Percentiles rank a stretch among this genome's conserved stretches.
Conservation (phyloP, 768 basidiomycete genomes). For the Boletus eberwhitei region DNA sequence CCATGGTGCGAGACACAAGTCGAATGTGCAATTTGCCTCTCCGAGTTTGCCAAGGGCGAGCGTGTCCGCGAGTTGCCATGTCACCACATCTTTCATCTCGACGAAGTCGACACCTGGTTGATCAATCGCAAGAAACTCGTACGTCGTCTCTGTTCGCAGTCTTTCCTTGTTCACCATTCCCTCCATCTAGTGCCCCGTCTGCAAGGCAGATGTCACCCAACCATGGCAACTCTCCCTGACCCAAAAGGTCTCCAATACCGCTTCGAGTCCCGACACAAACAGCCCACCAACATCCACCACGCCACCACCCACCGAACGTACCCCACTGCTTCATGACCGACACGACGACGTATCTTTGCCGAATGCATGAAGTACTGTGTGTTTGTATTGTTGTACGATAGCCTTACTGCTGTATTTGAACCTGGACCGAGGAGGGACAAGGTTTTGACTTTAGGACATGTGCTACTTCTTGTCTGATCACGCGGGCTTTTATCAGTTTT, state of each 20-base stretch:
- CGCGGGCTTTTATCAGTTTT: conserved; percentile 18
- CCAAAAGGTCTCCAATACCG: conserved; percentile 8
- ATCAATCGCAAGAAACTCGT: conserved; percentile 91
- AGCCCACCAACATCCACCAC: conserved; percentile 11
- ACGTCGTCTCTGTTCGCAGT: conserved; percentile 29
- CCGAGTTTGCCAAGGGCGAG: conserved; percentile 82
- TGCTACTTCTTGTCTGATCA: conserved; percentile 5
- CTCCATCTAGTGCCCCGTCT: conserved; percentile 73
- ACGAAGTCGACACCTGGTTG: conserved; percentile 91
- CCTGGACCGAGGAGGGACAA: neutral
- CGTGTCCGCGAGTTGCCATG: conserved; percentile 90
- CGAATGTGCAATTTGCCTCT: conserved; percentile 94
- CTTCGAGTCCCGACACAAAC: conserved; percentile 2
- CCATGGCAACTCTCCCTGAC: conserved; percentile 35
- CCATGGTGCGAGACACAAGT: conserved; percentile 79
- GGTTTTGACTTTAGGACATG: conserved; percentile 7
- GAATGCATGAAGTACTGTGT: conserved; percentile 9
- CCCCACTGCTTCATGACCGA: conserved; percentile 30
- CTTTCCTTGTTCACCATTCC: conserved; percentile 5
- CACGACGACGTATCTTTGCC: conserved; percentile 11
- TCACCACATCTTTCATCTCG: conserved; percentile 90
- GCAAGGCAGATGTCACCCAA: conserved; percentile 88
- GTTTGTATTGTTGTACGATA: conserved; percentile 27
- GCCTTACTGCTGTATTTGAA: conserved; percentile 5
- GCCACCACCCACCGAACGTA: conserved; percentile 29